phyloP scores from a whole-genome alignment of 306 rosid species.

The Corylus heterophylla region DNA sequence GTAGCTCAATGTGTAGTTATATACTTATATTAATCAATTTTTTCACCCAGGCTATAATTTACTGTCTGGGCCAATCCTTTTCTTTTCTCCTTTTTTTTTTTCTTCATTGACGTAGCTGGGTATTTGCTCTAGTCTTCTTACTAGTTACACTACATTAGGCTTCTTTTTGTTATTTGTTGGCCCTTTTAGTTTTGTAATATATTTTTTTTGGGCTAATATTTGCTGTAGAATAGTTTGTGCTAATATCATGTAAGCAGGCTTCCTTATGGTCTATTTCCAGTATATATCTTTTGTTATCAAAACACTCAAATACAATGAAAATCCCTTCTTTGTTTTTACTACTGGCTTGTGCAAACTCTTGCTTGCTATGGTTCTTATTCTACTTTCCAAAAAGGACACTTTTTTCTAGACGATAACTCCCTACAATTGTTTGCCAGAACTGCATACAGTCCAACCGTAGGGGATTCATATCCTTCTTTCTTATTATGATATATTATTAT shows the following conservation, averaged over 20 bases:
- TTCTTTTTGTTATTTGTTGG: not conserved
- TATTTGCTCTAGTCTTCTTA: not conserved
- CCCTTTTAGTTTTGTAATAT: not conserved
- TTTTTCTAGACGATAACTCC: no score
- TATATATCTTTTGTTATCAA: not conserved
- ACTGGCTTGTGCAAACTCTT: no score
- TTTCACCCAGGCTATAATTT: conserved; percentile 46
- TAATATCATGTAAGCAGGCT: not conserved
- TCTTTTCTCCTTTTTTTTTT: conserved; percentile 36
- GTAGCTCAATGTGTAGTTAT: not conserved
- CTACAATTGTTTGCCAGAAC: no score
- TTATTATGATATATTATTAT: no score
- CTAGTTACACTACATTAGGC: not conserved
- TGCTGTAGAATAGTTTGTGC: not conserved
- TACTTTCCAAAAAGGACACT: no score
- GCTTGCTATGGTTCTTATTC: no score
- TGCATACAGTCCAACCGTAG: no score
- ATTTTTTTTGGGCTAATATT: not conserved
- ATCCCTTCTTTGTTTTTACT: no score
- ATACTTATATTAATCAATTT: not conserved
- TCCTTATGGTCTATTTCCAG: not conserved
- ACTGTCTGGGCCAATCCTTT: conserved; percentile 51
- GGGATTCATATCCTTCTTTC: no score
- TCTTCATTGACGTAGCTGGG: not conserved
- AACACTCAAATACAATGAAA: not conserved